These are phyloP conservation scores for Fusarium robinianum DNA, from an alignment of 2,329 filamentous ascomycete genomes.

Conservation along the genomic window DNA sequence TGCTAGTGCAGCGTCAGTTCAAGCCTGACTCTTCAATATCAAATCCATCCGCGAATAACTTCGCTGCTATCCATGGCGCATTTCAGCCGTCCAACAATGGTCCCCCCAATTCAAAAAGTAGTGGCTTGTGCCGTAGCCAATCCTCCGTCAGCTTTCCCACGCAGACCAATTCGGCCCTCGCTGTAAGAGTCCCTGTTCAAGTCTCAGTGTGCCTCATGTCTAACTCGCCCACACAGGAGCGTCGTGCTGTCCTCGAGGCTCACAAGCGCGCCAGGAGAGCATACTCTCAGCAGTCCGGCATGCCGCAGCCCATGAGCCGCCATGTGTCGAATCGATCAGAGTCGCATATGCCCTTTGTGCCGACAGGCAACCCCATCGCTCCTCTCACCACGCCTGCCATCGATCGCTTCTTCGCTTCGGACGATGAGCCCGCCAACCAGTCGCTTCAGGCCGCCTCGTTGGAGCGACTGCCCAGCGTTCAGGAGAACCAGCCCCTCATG, in stretches of 20 bases:
- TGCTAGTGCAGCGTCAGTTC: constrained; percentile 28
- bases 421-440: constrained; percentile 39
- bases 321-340: constrained; percentile 49
- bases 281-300: constrained; percentile 38
- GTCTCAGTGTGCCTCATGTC: constrained; percentile 8
- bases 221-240: constrained; percentile 26
- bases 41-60: constrained; percentile 25
- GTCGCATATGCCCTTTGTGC: constrained; percentile 45
- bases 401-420: constrained; percentile 40
- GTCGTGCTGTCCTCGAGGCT: constrained; percentile 19
- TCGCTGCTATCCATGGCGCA: constrained; percentile 17
- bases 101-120: constrained; percentile 27
- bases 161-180: constrained; percentile 28
- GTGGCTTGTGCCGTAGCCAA: constrained; percentile 35
- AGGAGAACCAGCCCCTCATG: constrained; percentile 41
- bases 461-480: constrained; percentile 43
- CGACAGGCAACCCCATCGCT: constrained; percentile 42
- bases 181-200: constrained; percentile 25
- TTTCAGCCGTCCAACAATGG: constrained; percentile 29
- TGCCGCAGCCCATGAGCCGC: constrained; percentile 50
- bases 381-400: constrained; percentile 34
- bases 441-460: constrained; percentile 26
- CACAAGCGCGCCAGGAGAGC: constrained; percentile 31
- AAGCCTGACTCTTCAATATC: constrained; percentile 25
- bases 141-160: constrained; percentile 36